A percentile compares a stretch with the other conserved stretches of the same genome.
phyloP scores from a whole-genome alignment of 352 stramenopile genomes.

The Phytopythium cucurbitacearum region DNA sequence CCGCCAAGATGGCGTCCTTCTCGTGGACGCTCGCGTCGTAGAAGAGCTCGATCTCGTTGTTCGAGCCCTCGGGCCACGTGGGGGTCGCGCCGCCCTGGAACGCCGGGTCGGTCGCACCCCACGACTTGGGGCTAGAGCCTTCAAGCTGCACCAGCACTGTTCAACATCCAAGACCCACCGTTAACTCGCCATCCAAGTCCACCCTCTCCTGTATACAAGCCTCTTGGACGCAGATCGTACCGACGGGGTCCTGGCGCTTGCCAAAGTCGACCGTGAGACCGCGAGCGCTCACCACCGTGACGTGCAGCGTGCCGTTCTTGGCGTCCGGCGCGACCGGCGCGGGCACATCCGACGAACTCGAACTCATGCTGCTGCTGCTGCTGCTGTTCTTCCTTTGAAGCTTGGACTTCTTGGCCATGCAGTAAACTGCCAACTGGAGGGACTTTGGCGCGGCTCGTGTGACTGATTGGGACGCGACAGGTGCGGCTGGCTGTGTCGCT shows the following conservation, averaged over 20 bases:
- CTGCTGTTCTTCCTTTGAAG: conserved; percentile 3
- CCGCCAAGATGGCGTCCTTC: conserved; percentile 44
- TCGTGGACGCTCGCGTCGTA: conserved; percentile 53
- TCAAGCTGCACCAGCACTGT: conserved; percentile 70
- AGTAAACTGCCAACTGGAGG: conserved; percentile 23
- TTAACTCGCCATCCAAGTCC: conserved; percentile 6
- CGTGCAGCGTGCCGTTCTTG: conserved; percentile 70
- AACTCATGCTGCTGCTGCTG: conserved; percentile 3
- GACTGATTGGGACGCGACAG: background rate
- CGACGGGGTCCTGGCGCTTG: conserved; percentile 76
- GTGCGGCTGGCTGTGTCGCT: background rate
- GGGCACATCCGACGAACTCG: conserved; percentile 2
- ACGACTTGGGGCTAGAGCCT: conserved; percentile 52
- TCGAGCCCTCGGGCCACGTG: conserved; percentile 60
- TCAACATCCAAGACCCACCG: conserved; percentile 1
- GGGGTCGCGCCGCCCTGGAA: conserved; percentile 55
- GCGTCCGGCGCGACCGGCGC: conserved; percentile 1
- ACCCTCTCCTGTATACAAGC: conserved; percentile 2
- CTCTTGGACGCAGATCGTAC: conserved; percentile 16
- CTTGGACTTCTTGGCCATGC: conserved; percentile 28
- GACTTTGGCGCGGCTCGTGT: background rate
- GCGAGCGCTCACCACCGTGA: conserved; percentile 54
- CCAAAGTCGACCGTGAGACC: conserved; percentile 77
- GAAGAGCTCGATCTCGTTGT: conserved; percentile 82
- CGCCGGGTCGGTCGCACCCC: conserved; percentile 59